phyloP scores from a whole-genome alignment of 179 eudicot genomes.

The Corrigiola litoralis region DNA sequence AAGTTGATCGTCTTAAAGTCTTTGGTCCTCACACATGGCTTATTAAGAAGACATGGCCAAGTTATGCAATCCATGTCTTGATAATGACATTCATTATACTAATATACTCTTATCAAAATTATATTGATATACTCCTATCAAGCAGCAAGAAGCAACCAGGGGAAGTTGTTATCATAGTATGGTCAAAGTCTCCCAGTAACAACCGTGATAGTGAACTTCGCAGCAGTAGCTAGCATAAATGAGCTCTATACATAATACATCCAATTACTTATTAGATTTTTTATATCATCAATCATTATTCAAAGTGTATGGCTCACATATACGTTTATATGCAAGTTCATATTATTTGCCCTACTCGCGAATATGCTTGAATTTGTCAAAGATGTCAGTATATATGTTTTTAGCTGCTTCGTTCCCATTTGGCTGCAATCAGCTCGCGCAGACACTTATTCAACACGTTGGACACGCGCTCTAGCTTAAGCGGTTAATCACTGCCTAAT shows the following conservation, averaged over 20 bases:
- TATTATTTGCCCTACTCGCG: not conserved
- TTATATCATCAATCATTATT: not conserved
- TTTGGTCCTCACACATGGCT: not conserved
- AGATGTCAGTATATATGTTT: not conserved
- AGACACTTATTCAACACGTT: not conserved
- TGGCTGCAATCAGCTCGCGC: not conserved
- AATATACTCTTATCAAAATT: no score
- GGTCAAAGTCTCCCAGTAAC: no score
- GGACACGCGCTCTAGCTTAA: no score
- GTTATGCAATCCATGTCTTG: constrained; percentile 7
- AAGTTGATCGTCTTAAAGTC: not conserved
- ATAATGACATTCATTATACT: not conserved
- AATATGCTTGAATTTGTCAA: constrained; percentile 14
- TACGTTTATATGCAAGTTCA: not conserved
- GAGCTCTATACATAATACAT: not conserved
- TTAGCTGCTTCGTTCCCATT: not conserved
- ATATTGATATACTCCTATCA: no score
- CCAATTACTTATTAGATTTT: no score
- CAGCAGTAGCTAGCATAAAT: not conserved
- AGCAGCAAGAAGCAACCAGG: not conserved
- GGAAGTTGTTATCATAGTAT: not conserved
- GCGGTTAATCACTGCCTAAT: no score
- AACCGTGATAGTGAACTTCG: not conserved
- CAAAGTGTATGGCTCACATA: not conserved
- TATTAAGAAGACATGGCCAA: not conserved